Evolutionary conservation across 2,329 filamentous ascomycete genomes (phyloP).

Genomic region (Talaromyces sp.): DNA sequence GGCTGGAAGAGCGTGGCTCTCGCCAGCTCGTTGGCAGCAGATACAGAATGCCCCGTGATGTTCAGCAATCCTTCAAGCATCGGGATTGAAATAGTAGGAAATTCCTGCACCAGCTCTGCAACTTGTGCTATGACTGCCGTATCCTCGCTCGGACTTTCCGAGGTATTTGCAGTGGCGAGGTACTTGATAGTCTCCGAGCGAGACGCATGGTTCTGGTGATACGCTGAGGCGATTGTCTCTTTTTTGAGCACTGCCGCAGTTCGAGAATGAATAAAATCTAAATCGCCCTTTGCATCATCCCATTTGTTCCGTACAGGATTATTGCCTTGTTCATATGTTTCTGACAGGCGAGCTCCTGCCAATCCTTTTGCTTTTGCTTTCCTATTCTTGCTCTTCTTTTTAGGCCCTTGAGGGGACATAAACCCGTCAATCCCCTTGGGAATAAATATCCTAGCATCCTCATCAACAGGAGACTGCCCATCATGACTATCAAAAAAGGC

Average conservation of each 20-base stretch:
- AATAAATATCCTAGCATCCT: constrained; percentile 36
- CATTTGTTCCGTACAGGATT: constrained; percentile 47
- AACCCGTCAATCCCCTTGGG: constrained; percentile 81
- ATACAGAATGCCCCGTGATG: constrained; percentile 52
- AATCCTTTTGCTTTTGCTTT: constrained; percentile 6
- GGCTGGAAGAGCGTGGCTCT: constrained; percentile 44
- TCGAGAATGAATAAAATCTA: constrained; percentile 55
- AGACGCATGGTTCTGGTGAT: constrained; percentile 54
- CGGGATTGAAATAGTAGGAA: constrained; percentile 44
- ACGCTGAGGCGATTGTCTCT: constrained; percentile 49
- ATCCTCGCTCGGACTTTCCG: constrained; percentile 31
- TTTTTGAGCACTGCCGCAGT: constrained; percentile 42
- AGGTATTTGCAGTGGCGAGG: constrained; percentile 45
- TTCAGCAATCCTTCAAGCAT: constrained; percentile 50
- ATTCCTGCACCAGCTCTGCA: constrained; percentile 49
- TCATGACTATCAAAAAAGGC: constrained; percentile 69
- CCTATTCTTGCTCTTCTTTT: constrained; percentile 14
- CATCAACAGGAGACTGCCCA: constrained; percentile 52
- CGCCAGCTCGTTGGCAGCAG: constrained; percentile 55
- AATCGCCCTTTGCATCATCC: constrained; percentile 50
- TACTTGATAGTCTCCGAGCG: constrained; percentile 50
- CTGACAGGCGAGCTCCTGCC: constrained; percentile 6
- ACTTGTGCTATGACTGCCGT: constrained; percentile 44
- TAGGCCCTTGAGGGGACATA: constrained; percentile 45
- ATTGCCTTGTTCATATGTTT: not conserved